These are phyloP conservation scores for Didymella pinodella DNA, from an alignment of 2,329 filamentous ascomycete species.

Conservation along the genomic window DNA sequence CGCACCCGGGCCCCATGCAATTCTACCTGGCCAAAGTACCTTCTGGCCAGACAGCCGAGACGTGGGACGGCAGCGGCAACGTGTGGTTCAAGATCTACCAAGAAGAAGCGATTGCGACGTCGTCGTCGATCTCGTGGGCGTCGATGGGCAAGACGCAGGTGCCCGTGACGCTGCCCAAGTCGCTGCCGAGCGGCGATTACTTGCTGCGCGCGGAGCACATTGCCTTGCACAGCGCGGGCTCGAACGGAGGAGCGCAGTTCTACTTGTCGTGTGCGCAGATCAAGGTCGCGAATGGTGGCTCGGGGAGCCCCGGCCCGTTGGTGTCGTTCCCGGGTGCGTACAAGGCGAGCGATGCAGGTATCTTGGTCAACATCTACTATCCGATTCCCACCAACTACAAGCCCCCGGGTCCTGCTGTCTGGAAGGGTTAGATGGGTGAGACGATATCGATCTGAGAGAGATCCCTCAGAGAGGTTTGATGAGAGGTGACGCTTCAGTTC, in stretches of 20 bases:
- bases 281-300: slow-evolving; percentile 50
- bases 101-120: slow-evolving; percentile 23
- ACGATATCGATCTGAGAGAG: not conserved
- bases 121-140: slow-evolving; percentile 5
- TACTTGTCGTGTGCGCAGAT: slow-evolving; percentile 58
- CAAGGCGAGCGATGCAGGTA: slow-evolving; percentile 31
- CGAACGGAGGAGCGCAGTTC: slow-evolving; percentile 52
- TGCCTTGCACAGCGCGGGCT: slow-evolving; percentile 52
- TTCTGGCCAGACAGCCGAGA: slow-evolving; percentile 38
- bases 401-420: slow-evolving; percentile 20
- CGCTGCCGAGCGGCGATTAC: slow-evolving; percentile 55
- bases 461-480: not conserved
- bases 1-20: slow-evolving; percentile 47
- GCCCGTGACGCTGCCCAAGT: slow-evolving; percentile 52
- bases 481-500: not conserved
- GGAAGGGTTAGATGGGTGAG: slow-evolving; percentile 11
- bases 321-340: slow-evolving; percentile 53
- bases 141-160: slow-evolving; percentile 16
- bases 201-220: slow-evolving; percentile 59
- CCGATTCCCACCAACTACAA: slow-evolving; percentile 14
- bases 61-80: slow-evolving; percentile 44
- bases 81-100: slow-evolving; percentile 50
- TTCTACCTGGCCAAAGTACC: slow-evolving; percentile 53
- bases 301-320: slow-evolving; percentile 46
- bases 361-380: slow-evolving; percentile 20